Evolutionary conservation across 352 stramenopile species (phyloP), one percentile per base, ranked within the genome.

Genomic region (Globisporangium echinulatum): DNA sequence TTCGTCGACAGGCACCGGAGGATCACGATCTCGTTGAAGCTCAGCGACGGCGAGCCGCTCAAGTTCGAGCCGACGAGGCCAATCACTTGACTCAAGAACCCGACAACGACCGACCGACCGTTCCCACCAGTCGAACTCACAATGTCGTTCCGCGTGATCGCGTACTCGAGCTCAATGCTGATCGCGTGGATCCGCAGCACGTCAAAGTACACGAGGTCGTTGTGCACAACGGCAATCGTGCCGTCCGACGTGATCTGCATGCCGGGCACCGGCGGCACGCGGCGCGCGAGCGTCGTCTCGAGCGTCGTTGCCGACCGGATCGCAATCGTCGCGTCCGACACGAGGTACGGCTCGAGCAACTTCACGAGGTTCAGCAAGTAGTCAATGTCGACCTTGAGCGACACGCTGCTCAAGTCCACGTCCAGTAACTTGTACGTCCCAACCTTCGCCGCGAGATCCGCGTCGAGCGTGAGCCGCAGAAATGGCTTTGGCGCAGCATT

Each of bases 11-110:
- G 92, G 56, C 85, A 95, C 3, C 85, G 82, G 48, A 78, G 68
- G 53, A 92, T 93, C 43, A 92, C 75, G 61, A 95, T 92, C 58
- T 90, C 77, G 59, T 75, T 92, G 61, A 95, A 95, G 57, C 71
- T 88, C 25, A 95, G 86, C 7, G 80, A 87, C 11, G 85, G 83
- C 19, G 85, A 93, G 1, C 85, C 85, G 58, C 82, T 90, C 60
- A 95, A 62, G 54, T 95, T 93, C 8, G 85, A 95, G 19, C 85
- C 85, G 39, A 95, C 78, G 17, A 95, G 61, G 2, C 83, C 85
- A 59, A 95, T 79, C 4, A 95, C 66, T 56, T 95, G 85, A 38
- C 78, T 90, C 15, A 95, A 59, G 46, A 89, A 75, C 25, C 85
- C 85, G 36, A 93, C 85, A 9, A 95, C 72, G n/a, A 91, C 59